phyloP scores from a whole-genome alignment of 129 eudicot species.

The Escallonia herrerae region DNA sequence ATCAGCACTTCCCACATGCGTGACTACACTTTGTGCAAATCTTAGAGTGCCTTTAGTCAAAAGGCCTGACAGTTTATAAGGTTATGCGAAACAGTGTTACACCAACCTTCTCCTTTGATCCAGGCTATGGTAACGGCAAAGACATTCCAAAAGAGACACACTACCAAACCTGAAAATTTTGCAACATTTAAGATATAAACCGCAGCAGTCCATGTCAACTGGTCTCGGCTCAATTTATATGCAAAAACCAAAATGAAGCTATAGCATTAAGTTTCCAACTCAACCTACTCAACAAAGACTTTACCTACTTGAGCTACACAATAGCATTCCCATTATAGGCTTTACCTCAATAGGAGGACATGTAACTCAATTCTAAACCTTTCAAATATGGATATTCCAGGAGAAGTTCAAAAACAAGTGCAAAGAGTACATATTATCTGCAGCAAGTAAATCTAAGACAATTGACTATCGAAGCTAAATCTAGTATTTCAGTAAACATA shows the following conservation, averaged over 20 bases:
- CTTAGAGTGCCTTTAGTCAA: background rate
- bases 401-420: background rate
- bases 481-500: constrained; percentile 22
- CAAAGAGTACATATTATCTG: background rate
- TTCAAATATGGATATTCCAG: background rate
- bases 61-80: background rate
- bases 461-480: background rate
- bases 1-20: too few species aligned
- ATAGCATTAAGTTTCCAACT: background rate
- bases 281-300: background rate
- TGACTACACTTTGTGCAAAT: too few species aligned
- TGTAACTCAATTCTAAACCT: background rate
- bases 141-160: constrained; percentile 73
- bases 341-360: too few species aligned
- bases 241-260: background rate
- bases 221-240: background rate
- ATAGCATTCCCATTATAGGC: background rate
- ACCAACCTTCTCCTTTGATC: constrained; percentile 73
- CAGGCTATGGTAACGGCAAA: constrained; percentile 75
- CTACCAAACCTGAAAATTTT: constrained; percentile 48
- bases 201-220: background rate
- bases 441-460: background rate
- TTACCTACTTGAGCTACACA: background rate
- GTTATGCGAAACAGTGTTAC: background rate
- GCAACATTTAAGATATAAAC: constrained; percentile 3